These are phyloP conservation scores for Plenodomus tracheiphilus DNA, from an alignment of 2,329 filamentous ascomycete species.

Conservation along the genomic window DNA sequence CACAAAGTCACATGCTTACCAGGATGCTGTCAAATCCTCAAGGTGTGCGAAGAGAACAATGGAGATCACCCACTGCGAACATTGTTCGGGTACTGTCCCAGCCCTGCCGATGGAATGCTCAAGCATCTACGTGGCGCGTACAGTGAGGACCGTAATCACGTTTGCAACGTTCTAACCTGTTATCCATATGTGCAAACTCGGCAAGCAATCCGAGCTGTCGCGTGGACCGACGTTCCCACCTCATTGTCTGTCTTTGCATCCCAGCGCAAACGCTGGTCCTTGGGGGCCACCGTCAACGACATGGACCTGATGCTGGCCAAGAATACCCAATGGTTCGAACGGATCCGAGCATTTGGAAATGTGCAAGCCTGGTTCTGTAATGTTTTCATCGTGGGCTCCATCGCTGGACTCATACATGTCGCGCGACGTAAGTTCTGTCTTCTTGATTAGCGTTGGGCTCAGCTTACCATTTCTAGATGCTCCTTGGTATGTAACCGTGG, in stretches of 20 bases:
- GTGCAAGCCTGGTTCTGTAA: slow-evolving; percentile 47
- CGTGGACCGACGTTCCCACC: slow-evolving; percentile 46
- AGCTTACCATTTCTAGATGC: neutral
- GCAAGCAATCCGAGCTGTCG: slow-evolving; percentile 53
- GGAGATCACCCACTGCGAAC: slow-evolving; percentile 32
- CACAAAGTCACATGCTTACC: slow-evolving; percentile 56
- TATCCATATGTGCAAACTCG: slow-evolving; percentile 49
- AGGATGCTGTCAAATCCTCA: slow-evolving; percentile 56
- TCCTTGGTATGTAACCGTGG: slow-evolving; percentile 15
- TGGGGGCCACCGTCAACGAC: slow-evolving; percentile 55
- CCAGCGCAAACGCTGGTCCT: slow-evolving; percentile 55
- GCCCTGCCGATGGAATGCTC: slow-evolving; percentile 54
- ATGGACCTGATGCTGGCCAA: slow-evolving; percentile 54
- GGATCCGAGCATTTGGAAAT: slow-evolving; percentile 52
- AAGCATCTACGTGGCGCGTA: slow-evolving; percentile 55
- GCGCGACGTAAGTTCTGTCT: neutral
- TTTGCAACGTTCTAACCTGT: slow-evolving; percentile 48
- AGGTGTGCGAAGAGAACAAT: slow-evolving; percentile 54
- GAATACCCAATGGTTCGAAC: slow-evolving; percentile 50
- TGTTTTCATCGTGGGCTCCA: slow-evolving; percentile 23
- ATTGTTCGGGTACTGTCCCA: slow-evolving; percentile 54
- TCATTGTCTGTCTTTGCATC: slow-evolving; percentile 51
- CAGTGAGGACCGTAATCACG: slow-evolving; percentile 56
- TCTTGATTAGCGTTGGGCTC: neutral
- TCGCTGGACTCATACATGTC: slow-evolving; percentile 27